Conservation (phyloP, 2,329 filamentous ascomycete genomes). For the Hawksworthiomyces lignivorus region DNA sequence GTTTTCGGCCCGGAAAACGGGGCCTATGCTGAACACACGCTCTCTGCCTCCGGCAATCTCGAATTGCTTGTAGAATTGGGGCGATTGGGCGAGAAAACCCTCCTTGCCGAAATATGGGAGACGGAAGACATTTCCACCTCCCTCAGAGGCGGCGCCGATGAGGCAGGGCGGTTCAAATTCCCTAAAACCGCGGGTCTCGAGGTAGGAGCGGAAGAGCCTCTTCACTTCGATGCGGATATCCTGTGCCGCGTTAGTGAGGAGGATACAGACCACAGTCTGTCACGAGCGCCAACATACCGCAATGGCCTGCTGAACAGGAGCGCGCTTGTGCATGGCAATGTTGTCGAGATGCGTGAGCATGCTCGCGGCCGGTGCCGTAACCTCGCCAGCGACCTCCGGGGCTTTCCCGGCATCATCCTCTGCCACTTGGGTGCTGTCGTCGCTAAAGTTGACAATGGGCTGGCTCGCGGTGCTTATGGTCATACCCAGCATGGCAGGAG, state of each 20-base stretch:
- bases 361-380: conserved; percentile 59
- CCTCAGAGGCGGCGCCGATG: conserved; percentile 84
- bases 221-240: conserved; percentile 37
- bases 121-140: conserved; percentile 85
- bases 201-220: conserved; percentile 46
- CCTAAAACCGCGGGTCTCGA: conserved; percentile 66
- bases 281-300: conserved; percentile 25
- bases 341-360: conserved; percentile 85
- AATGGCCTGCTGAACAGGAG: conserved; percentile 84
- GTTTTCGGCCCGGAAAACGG: conserved; percentile 81
- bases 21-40: conserved; percentile 70
- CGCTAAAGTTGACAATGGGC: conserved; percentile 44
- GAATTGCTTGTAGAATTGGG: conserved; percentile 83
- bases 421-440: conserved; percentile 28
- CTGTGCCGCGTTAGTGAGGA: neutral
- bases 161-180: conserved; percentile 86
- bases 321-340: conserved; percentile 84
- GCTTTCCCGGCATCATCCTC: conserved; percentile 29
- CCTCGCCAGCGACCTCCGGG: conserved; percentile 20
- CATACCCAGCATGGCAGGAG: conserved; percentile 50
- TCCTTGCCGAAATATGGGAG: conserved; percentile 82
- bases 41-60: conserved; percentile 73
- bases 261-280: neutral
- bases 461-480: conserved; percentile 48
- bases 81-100: conserved; percentile 72